Percentiles rank a stretch among this genome's conserved stretches.
Evolutionary conservation across 2,329 filamentous ascomycete species (phyloP).

Genomic region (Aspergillus texensis): DNA sequence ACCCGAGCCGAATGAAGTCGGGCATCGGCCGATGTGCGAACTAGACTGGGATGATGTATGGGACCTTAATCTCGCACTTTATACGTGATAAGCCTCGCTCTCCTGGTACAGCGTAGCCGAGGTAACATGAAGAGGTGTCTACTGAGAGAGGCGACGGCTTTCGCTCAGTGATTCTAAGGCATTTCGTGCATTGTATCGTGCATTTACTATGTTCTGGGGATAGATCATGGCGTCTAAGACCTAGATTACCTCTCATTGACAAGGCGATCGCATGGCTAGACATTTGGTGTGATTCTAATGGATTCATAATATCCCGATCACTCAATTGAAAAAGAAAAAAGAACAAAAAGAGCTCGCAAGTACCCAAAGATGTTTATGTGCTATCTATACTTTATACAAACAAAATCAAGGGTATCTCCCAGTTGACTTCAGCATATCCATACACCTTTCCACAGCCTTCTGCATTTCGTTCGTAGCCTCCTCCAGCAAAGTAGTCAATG

Average conservation of each 20-base stretch:
- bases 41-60: neutral
- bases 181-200: fast-evolving
- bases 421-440: slow-evolving; percentile 52
- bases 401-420: slow-evolving; percentile 35
- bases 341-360: neutral
- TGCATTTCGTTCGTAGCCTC: slow-evolving; percentile 59
- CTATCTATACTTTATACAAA: neutral
- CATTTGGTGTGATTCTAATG: fast-evolving
- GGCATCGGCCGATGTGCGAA: slow-evolving; percentile 6
- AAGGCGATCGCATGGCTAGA: no score
- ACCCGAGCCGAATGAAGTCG: neutral
- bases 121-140: neutral
- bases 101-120: neutral
- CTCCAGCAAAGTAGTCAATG: slow-evolving; percentile 58
- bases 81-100: no score
- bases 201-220: neutral
- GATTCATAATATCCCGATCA: neutral
- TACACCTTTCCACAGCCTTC: slow-evolving; percentile 58
- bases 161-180: neutral
- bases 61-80: no score
- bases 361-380: neutral
- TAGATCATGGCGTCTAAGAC: neutral
- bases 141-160: neutral
- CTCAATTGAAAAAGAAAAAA: neutral
- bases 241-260: no score